A percentile compares a stretch with the other conserved stretches of the same genome.
Evolutionary conservation across 2,329 filamentous ascomycete species (phyloP).

Genomic region (Achaetomium macrosporum): DNA sequence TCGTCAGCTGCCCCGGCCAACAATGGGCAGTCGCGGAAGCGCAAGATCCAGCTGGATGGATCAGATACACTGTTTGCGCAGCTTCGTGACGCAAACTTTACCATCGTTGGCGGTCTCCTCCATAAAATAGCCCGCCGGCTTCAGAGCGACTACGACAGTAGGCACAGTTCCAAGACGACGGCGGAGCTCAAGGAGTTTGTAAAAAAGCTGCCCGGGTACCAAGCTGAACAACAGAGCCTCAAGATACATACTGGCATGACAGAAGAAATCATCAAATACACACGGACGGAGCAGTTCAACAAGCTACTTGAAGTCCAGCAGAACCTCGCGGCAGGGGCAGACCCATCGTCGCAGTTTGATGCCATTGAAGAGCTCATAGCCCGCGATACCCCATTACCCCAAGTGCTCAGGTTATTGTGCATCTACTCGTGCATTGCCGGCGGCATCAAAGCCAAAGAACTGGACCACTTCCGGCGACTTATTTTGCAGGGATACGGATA

Average conservation of each 20-base stretch:
- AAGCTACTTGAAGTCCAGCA: conserved; percentile 90
- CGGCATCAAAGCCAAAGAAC: conserved; percentile 80
- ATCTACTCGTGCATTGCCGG: conserved; percentile 87
- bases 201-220: conserved; percentile 84
- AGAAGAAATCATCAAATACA: conserved; percentile 93
- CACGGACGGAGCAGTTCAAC: conserved; percentile 81
- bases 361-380: conserved; percentile 92
- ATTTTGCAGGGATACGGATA: conserved; percentile 91
- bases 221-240: conserved; percentile 88
- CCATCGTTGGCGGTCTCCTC: conserved; percentile 80
- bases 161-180: conserved; percentile 80
- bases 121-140: conserved; percentile 87
- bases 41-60: conserved; percentile 82
- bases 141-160: conserved; percentile 78
- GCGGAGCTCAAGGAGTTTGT: conserved; percentile 93
- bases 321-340: conserved; percentile 83
- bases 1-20: conserved; percentile 43
- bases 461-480: conserved; percentile 81
- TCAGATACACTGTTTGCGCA: conserved; percentile 85
- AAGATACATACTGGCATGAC: conserved; percentile 87
- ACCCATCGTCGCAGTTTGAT: conserved; percentile 84
- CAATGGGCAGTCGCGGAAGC: conserved; percentile 60
- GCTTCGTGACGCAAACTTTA: conserved; percentile 88
- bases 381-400: conserved; percentile 72
- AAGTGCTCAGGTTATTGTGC: conserved; percentile 78